Evolutionary conservation across 768 basidiomycete genomes (phyloP).

Genomic region (Kwoniella shandongensis): DNA sequence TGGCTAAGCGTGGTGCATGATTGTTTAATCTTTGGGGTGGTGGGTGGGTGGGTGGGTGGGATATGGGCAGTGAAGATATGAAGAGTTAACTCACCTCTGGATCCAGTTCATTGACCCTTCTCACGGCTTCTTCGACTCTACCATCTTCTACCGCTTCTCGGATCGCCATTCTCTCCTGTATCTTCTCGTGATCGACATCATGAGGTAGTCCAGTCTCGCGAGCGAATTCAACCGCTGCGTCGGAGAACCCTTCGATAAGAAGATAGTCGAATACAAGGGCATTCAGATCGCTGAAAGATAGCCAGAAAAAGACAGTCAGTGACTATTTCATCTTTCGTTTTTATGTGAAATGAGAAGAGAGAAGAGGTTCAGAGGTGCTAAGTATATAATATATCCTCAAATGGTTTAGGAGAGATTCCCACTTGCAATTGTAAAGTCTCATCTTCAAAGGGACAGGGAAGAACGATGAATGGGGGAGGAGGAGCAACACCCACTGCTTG

Average conservation of each 20-base stretch:
- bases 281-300: constrained; percentile 76
- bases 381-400: constrained; percentile 72
- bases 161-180: constrained; percentile 91
- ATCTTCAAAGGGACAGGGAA: constrained; percentile 35
- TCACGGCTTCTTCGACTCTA: constrained; percentile 91
- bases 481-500: constrained; percentile 72
- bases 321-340: constrained; percentile 36
- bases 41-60: constrained; percentile 3
- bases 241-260: constrained; percentile 94
- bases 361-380: constrained; percentile 59
- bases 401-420: constrained; percentile 98
- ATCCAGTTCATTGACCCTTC: constrained; percentile 91
- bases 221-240: constrained; percentile 91
- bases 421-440: constrained; percentile 71
- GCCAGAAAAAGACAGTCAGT: constrained; percentile 17
- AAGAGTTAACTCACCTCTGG: constrained; percentile 73
- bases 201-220: constrained; percentile 73
- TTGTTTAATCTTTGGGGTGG: constrained; percentile 71
- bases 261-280: constrained; percentile 95
- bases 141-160: constrained; percentile 90
- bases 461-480: not conserved
- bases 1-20: constrained; percentile 99
- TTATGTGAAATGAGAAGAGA: constrained; percentile 5
- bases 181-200: constrained; percentile 83
- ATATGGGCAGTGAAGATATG: not conserved